Percentiles rank a stretch among this genome's conserved stretches.
Evolutionary conservation across 225 moss, liverwort and hornwort genomes (phyloP).

Genomic region (Antitrichia curtipendula): DNA sequence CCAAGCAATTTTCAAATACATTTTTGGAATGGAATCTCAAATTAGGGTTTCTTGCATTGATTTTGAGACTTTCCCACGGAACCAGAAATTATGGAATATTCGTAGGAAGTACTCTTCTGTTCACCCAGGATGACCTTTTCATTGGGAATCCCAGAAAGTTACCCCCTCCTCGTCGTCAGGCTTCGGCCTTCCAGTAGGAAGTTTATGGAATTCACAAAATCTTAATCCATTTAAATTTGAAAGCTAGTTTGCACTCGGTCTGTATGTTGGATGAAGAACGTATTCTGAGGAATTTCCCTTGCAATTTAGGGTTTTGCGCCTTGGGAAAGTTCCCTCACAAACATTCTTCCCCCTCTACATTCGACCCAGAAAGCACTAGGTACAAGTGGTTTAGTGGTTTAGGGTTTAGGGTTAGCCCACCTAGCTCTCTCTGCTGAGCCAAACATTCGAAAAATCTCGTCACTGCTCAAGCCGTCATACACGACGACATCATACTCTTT

Average conservation of each 20-base stretch:
- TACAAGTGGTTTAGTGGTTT: too few species aligned
- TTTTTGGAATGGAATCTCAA: background rate
- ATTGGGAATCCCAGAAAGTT: background rate
- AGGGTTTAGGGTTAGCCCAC: too few species aligned
- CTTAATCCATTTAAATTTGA: background rate
- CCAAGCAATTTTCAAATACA: background rate
- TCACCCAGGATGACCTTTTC: background rate
- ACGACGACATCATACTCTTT: conserved; percentile 71
- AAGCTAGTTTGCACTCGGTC: background rate
- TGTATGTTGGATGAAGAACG: background rate
- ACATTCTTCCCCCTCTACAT: background rate
- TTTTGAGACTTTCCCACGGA: background rate
- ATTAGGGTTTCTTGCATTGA: background rate
- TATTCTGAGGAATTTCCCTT: background rate
- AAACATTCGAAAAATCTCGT: conserved; percentile 84
- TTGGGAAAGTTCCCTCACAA: background rate
- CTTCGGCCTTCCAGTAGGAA: background rate
- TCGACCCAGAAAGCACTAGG: background rate
- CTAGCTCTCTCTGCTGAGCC: conserved; percentile 82
- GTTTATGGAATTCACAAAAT: background rate
- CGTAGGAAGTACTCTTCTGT: background rate
- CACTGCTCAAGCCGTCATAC: conserved; percentile 82
- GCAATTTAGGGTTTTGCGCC: background rate
- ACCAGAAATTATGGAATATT: background rate
- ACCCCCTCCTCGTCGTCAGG: background rate